Evolutionary conservation across 2,329 filamentous ascomycete species (phyloP).

Genomic region (Aureobasidium sp.): DNA sequence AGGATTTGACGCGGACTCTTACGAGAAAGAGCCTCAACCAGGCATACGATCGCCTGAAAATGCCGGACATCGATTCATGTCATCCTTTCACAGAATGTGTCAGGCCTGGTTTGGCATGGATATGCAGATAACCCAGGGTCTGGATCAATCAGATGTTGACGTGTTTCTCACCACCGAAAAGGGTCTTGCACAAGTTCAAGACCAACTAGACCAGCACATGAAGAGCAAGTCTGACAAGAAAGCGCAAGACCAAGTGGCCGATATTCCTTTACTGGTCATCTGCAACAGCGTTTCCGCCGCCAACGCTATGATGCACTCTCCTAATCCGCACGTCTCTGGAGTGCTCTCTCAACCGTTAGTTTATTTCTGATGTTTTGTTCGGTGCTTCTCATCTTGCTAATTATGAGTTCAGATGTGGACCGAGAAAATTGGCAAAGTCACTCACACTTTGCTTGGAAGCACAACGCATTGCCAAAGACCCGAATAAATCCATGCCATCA

Average conservation of each 20-base stretch:
- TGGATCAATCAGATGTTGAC: conserved; percentile 1
- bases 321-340: neutral
- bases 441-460: conserved; percentile 16
- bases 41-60: conserved; percentile 4
- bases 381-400: neutral
- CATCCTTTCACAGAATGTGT: conserved; percentile 14
- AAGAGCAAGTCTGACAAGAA: neutral
- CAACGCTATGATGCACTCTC: conserved; percentile 10
- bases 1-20: conserved; percentile 10
- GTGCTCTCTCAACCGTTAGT: conserved; percentile 12
- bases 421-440: conserved; percentile 20
- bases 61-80: conserved; percentile 8
- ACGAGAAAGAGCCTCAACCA: neutral
- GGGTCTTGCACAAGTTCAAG: neutral
- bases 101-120: conserved; percentile 15
- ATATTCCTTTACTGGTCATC: conserved; percentile 10
- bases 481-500: neutral
- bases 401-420: conserved; percentile 6
- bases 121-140: neutral
- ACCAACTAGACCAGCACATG: neutral
- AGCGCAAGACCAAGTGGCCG: neutral
- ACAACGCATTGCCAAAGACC: neutral
- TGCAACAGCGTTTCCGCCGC: conserved; percentile 11
- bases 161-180: conserved; percentile 15
- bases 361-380: neutral